phyloP scores from a whole-genome alignment of 805 yeast genomes.

The Wickerhamomyces bisporus region DNA sequence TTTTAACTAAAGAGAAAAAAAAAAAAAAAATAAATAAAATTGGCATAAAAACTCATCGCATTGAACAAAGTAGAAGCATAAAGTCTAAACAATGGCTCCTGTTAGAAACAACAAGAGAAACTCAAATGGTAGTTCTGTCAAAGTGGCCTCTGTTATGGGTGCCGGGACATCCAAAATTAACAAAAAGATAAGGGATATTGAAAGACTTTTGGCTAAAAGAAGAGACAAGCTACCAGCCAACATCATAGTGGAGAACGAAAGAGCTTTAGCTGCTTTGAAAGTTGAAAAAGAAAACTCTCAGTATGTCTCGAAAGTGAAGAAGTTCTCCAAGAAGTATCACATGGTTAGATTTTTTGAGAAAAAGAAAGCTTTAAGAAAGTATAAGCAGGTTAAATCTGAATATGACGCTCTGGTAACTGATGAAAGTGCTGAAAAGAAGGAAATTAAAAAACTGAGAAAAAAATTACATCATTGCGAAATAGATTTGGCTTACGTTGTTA shows the following conservation, averaged over 20 bases:
- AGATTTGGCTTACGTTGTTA: slow-evolving; percentile 68
- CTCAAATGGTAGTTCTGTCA: slow-evolving; percentile 8
- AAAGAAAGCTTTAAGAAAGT: slow-evolving; percentile 73
- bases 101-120: slow-evolving; percentile 9
- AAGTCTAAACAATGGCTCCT: slow-evolving; percentile 11
- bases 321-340: slow-evolving; percentile 70
- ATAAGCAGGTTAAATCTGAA: slow-evolving; percentile 42
- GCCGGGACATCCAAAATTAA: slow-evolving; percentile 54
- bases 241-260: slow-evolving; percentile 63
- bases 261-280: slow-evolving; percentile 63
- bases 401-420: slow-evolving; percentile 23
- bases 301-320: slow-evolving; percentile 39
- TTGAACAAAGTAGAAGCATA: neutral
- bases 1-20: too few relatives aligned
- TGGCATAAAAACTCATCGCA: slow-evolving; percentile 4
- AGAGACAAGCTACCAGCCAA: slow-evolving; percentile 59
- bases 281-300: slow-evolving; percentile 51
- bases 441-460: slow-evolving; percentile 40
- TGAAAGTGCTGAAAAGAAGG: slow-evolving; percentile 20
- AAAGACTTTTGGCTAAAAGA: slow-evolving; percentile 53
- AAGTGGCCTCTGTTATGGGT: slow-evolving; percentile 28
- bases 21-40: neutral
- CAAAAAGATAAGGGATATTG: slow-evolving; percentile 83
- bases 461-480: slow-evolving; percentile 51
- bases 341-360: slow-evolving; percentile 90